Conservation (phyloP, 257 asterid genomes). For the Nicotiana undulata region DNA sequence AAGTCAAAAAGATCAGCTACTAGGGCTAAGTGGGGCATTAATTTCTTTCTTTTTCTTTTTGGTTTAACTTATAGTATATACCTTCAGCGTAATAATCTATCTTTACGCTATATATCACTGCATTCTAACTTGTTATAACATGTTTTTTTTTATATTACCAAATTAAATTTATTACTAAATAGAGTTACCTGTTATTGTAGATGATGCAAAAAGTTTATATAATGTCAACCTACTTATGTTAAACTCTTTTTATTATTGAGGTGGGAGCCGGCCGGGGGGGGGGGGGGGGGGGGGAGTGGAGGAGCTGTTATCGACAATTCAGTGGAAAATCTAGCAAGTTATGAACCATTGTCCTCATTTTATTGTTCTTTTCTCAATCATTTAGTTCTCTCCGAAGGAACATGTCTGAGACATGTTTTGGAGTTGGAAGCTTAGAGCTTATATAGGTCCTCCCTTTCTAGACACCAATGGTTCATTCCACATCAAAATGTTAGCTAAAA, state of each 20-base stretch:
- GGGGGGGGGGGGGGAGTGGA: background rate
- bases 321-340: slow-evolving; percentile 3
- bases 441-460: slow-evolving; percentile 9
- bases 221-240: too few relatives aligned
- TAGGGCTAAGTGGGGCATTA: background rate
- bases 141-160: too few relatives aligned
- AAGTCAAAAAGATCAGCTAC: slow-evolving; percentile 18
- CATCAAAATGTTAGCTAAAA: slow-evolving; percentile 32
- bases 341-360: slow-evolving; percentile 11
- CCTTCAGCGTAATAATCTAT: too few relatives aligned
- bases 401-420: slow-evolving; percentile 77
- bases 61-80: too few relatives aligned
- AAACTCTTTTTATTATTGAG: too few relatives aligned
- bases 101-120: too few relatives aligned
- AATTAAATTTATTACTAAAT: too few relatives aligned
- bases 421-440: background rate
- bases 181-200: too few relatives aligned
- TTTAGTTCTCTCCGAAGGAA: slow-evolving; percentile 12
- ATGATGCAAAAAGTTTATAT: too few relatives aligned
- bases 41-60: background rate
- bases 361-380: background rate
- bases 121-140: too few relatives aligned
- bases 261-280: too few relatives aligned
- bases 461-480: slow-evolving; percentile 24
- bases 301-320: background rate